Base-by-base conservation (phyloP, 495 filamentous ascomycete genomes). In the Corynascus novoguineensis region DNA sequence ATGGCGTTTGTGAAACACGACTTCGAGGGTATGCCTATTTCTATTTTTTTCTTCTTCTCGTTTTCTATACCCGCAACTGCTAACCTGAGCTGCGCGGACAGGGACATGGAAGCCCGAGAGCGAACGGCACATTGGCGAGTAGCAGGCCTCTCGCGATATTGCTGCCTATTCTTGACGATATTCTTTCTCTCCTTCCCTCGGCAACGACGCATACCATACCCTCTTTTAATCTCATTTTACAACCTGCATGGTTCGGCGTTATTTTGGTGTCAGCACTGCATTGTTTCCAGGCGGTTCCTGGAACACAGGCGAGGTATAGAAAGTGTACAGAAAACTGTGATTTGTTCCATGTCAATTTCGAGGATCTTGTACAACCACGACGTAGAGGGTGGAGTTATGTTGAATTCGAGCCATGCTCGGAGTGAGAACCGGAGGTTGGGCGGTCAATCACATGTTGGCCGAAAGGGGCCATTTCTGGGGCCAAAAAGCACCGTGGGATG, bases 1-100 rank as follows among this genome's bases (percentile, higher is more conserved):
- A 93, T 97, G 90, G 93, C 93, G 4, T 97, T 96, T 77, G 93
- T 98, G 53, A 89, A 95, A 73, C 93, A 98, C 71, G 84, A 91
- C 42, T 98, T 98, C 73, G 90, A 92, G 78, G 93, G 93, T 97
- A 69, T 17, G 19, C 17, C 4, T n/a, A n/a, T n/a, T n/a, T n/a
- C n/a, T n/a, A n/a, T n/a, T n/a, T n/a, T n/a, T n/a, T n/a, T n/a
- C 17, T 29, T 12, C 37, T 14, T 28, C 6, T 19, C 22, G 1
- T 29, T 14, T 52, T 21, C 9, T 19, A 1, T 22, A 14, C 17
- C 11, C 2, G 12, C 19, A 3, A 15, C 8, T 19, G 11, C 38
- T 14, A 22, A 34, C 29, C 4, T 54, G n/a, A 34, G 37, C n/a
- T 21, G 51, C 51, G 53, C 8, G n/a, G 8, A 48, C 65, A 91